Evolutionary conservation across 2,329 filamentous ascomycete species (phyloP), one percentile per base, ranked within the genome.

Genomic region (Samsoniella hepiali): DNA sequence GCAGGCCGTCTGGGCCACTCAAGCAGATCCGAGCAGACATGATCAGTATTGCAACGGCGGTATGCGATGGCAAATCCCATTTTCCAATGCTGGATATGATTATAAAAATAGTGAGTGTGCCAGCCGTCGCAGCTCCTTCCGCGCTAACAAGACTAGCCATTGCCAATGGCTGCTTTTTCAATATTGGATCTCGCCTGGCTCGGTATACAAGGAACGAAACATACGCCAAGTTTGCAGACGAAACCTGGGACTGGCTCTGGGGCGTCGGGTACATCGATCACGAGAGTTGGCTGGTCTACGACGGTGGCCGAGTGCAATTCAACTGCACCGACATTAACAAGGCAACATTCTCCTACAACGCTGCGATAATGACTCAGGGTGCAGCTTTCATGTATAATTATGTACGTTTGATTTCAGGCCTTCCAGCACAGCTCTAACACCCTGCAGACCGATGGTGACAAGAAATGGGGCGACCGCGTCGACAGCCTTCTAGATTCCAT

Each of bases 11-110:
- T 93, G 84, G 71, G 87, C 90, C 67, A 85, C 85, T 1, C 80
- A 83, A 64, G 85, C 83, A 0, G 68, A 75, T 53, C 76, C 81
- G 13, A 82, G 88, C 50, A 90, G 91, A 78, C 88, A 92, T 70
- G 83, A 81, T 6, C 73, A 80, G 0, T 80, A 79, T 2, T 93
- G 91, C 69, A 79, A 81, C 29, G 90, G 90, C 67, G 91, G 90
- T 10, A 71, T 93, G 68, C 81, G 89, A 69, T 92, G 90, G 89
- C 91, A 95, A 77, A 89, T 94, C 65, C 91, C 87, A 63, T 79
- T 84, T 1, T 88, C 88, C 67, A 92, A 93, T 71, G 82, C 80
- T 36, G 91, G 91, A 31, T 95, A 91, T 73, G 83, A 88, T 70
- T 93, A 93, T 80, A 95, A 88, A 74, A 88, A 88, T 71, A 82